Evolutionary conservation across 768 basidiomycete genomes (phyloP), one percentile per base, ranked within the genome.

Genomic region (Lactarius trivialis): DNA sequence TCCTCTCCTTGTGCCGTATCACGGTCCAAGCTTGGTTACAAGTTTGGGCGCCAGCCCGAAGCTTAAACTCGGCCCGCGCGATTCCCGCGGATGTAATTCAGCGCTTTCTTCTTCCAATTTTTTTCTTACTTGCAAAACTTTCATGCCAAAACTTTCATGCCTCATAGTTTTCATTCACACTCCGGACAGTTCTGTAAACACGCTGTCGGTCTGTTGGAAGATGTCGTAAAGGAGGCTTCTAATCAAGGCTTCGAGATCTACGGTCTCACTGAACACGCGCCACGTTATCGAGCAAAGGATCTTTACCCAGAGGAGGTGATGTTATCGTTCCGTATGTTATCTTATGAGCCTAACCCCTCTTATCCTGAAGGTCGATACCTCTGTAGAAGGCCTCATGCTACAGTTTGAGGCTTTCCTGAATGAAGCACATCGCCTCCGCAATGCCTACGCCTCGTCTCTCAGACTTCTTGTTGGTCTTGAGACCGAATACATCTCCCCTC

Each of bases 251-350:
- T 98, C 71, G 76, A 81, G 61, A 77, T 89, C 0, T 98, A 86
- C 70, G 93, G 95, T 1, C 76, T 98, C 61, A 91, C 88, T 4
- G 97, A 98, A 75, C 97, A 98, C 73, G 88, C 88, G 56, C 96
- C 97, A 30, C 84, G 96, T 30, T 96, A 94, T 74, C 81, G 92
- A 60, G 60, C 68, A 2, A 72, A 80, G 36, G 94, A 99, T 71
- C 76, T 98, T 32, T 98, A 97, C 73, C 95, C 96, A 21, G 97
- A 98, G 77, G 97, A 99, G 85, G 94, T 95, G 71, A 68, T 76
- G 34, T 48, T 56, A 55, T 48, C 51, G 51, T 34, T 48, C 45
- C 61, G 67, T 33, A 43, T 57, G 45, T 37, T 48, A 24, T 4
- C 9, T 21, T 32, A 1, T 30, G 4, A 48, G 33, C 17, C 60